Evolutionary conservation across 441 rosid species (phyloP).

Genomic region (Lepidium campestre): DNA sequence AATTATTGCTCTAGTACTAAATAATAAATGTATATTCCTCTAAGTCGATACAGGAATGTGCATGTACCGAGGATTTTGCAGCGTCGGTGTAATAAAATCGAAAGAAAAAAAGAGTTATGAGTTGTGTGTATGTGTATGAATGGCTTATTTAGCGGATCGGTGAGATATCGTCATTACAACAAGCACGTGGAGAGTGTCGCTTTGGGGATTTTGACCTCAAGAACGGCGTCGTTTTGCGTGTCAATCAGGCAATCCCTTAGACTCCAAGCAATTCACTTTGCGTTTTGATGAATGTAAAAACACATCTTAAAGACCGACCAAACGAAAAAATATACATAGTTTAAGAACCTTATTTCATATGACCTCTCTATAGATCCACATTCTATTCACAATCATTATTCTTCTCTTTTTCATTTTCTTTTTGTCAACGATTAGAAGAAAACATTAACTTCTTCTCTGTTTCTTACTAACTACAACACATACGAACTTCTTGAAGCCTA

Average conservation of each 20-base stretch:
- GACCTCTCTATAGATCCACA: conserved; percentile 8
- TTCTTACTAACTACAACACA: neutral
- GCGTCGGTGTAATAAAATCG: neutral
- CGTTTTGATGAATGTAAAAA: neutral
- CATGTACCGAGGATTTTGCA: conserved; percentile 18
- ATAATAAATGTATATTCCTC: neutral
- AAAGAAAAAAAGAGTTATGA: neutral
- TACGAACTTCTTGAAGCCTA: neutral
- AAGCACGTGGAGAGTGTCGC: conserved; percentile 17
- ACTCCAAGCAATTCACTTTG: conserved; percentile 19
- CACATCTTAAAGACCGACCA: conserved; percentile 23
- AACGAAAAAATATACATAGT: neutral
- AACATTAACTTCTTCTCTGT: neutral
- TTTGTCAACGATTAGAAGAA: neutral
- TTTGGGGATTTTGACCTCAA: neutral
- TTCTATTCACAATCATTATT: neutral
- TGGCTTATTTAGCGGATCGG: conserved; percentile 20
- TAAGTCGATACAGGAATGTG: conserved; percentile 5
- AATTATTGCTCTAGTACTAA: neutral
- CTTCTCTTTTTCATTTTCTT: too few relatives aligned
- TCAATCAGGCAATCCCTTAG: conserved; percentile 7
- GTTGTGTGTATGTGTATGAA: neutral
- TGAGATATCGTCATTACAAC: neutral
- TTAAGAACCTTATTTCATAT: neutral
- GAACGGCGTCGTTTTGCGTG: conserved; percentile 14